Evolutionary conservation across 2,329 filamentous ascomycete species (phyloP).

Genomic region (Metarhizium humberi): DNA sequence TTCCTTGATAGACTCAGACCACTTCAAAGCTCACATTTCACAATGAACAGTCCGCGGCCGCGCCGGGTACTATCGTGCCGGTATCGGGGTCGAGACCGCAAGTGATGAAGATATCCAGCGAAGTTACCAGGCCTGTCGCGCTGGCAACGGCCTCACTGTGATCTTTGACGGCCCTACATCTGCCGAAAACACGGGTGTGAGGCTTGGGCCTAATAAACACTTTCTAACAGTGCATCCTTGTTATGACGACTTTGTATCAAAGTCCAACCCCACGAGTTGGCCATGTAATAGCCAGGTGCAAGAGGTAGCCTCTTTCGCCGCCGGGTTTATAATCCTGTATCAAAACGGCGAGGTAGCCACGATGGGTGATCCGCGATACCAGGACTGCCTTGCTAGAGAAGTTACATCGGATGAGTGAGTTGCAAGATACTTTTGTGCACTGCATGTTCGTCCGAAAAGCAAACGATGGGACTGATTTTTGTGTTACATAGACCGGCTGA

Average conservation of each 20-base stretch:
- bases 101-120: not conserved
- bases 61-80: not conserved
- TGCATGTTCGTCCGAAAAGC: not conserved
- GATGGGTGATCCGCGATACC: slow-evolving; percentile 50
- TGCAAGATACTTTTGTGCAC: not conserved
- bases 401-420: slow-evolving; percentile 26
- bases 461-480: slow-evolving; percentile 5
- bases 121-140: not conserved
- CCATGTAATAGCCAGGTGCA: slow-evolving; percentile 16
- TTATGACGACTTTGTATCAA: slow-evolving; percentile 9
- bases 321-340: slow-evolving; percentile 39
- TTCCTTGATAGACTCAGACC: not conserved
- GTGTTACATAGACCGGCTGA: slow-evolving; percentile 30
- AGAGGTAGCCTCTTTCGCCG: slow-evolving; percentile 37
- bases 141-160: slow-evolving; percentile 2
- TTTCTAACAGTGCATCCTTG: slow-evolving; percentile 15
- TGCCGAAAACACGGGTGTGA: not conserved
- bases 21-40: not conserved
- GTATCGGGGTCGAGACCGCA: not conserved
- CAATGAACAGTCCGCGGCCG: slow-evolving; percentile 1
- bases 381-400: slow-evolving; percentile 45
- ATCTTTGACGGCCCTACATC: not conserved
- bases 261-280: slow-evolving; percentile 11
- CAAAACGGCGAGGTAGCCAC: slow-evolving; percentile 36
- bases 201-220: not conserved